Evolutionary conservation across 2,329 filamentous ascomycete species (phyloP).

Genomic region (Nothophoma quercina): DNA sequence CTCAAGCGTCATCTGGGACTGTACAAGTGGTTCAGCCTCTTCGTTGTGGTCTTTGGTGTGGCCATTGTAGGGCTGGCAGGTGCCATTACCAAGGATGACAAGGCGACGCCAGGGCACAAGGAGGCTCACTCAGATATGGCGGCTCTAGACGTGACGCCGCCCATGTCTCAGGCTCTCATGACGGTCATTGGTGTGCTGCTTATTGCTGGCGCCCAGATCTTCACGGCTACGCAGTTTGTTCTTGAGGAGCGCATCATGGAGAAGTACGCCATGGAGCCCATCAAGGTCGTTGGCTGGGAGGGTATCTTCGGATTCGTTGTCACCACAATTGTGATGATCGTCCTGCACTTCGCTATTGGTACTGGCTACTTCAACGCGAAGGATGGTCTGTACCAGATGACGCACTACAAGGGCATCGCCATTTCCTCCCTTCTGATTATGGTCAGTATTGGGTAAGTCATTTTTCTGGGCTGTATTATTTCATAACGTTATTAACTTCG

Average conservation of each 20-base stretch:
- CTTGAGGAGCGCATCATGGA: constrained; percentile 93
- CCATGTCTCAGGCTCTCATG: constrained; percentile 63
- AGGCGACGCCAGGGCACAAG: constrained; percentile 51
- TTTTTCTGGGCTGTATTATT: neutral
- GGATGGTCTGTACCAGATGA: constrained; percentile 85
- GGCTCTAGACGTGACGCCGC: constrained; percentile 33
- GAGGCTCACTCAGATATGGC: constrained; percentile 28
- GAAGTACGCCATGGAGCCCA: constrained; percentile 79
- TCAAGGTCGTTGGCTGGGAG: constrained; percentile 95
- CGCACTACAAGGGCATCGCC: constrained; percentile 72
- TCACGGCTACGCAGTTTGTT: constrained; percentile 96
- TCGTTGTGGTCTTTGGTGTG: constrained; percentile 87
- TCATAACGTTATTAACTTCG: constrained; percentile 19
- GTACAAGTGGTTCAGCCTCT: constrained; percentile 93
- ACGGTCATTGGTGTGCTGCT: constrained; percentile 85
- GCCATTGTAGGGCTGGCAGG: constrained; percentile 90
- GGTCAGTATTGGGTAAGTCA: constrained; percentile 89
- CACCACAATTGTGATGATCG: constrained; percentile 78
- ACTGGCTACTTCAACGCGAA: constrained; percentile 88
- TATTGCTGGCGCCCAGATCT: constrained; percentile 94
- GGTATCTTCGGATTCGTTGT: constrained; percentile 87
- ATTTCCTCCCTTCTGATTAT: constrained; percentile 89
- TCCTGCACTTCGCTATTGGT: constrained; percentile 81
- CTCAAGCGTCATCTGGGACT: constrained; percentile 77
- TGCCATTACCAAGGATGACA: constrained; percentile 75